Base-by-base conservation (phyloP, 2,329 filamentous ascomycete genomes). In the Arthroderma uncinatum region DNA sequence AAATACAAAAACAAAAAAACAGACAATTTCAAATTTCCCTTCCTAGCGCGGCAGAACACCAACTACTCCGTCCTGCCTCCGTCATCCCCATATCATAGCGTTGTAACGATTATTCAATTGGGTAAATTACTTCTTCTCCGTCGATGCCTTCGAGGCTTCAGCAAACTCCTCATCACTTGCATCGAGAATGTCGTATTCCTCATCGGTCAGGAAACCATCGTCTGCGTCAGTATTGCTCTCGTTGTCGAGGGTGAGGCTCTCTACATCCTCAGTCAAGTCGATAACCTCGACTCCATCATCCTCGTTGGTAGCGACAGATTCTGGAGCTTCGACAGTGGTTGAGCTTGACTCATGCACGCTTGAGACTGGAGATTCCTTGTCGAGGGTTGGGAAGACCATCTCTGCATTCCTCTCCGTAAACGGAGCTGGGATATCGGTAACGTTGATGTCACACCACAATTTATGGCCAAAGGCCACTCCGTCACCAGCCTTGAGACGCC, bases 151-250 rank as follows among this genome's bases (percentile, higher is more conserved):
- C 28, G 63, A 62, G 48, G 62, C 60, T 55, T 82, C 82, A 54
- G 82, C 70, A 63, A 81, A 86, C 70, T 97, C 92, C 71, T 95
- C 88, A 64, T 97, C 92, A 59, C 89, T 95, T 44, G 90, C 92
- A 74, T 96, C 90, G 48, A 97, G 82, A 63, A 97, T 91, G 67
- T 98, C 93, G 71, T 97, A 98, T 74, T 98, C 93, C 71, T 97
- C 93, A 62, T 98, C 93, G 0, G 93, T 97, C 78, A 95, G 75
- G 78, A 95, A 96, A 10, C 85, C 87, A 14, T 60, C 59, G 59
- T 87, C 83, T 4, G n/a, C n/a, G 8, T 39, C 36, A n/a, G 78
- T 76, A 21, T 70, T 74, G 5, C 70, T 68, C 10, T 72, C 69
- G 56, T 75, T 76, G 40, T 76, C 75, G 42, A 78, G 66, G 19